Conservation (phyloP, 2,329 filamentous ascomycete species). For the Penicillium sp. region DNA sequence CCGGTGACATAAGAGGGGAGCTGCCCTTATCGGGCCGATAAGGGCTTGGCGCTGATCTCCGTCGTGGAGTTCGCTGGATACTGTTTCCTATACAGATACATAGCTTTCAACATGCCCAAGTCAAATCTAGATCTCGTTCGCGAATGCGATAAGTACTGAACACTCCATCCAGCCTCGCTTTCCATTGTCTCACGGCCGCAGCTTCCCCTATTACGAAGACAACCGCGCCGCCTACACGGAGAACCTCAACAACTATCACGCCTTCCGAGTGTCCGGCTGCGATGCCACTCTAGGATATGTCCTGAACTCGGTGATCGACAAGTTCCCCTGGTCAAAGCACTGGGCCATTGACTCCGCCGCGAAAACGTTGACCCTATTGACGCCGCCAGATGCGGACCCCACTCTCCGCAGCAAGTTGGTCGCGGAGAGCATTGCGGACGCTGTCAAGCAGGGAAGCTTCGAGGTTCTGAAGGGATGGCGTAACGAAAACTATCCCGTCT, state of each 20-base stretch:
- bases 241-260: constrained; percentile 56
- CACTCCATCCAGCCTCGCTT: not conserved
- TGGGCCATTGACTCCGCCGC: constrained; percentile 59
- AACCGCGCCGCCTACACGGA: constrained; percentile 57
- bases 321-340: constrained; percentile 50
- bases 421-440: constrained; percentile 60
- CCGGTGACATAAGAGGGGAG: constrained; percentile 23
- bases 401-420: constrained; percentile 60
- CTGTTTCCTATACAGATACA: not conserved
- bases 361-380: constrained; percentile 62
- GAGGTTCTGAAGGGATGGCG: constrained; percentile 75
- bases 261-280: constrained; percentile 66
- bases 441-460: constrained; percentile 71
- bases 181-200: constrained; percentile 36
- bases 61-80: not conserved
- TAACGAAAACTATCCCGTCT: constrained; percentile 76
- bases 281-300: constrained; percentile 63
- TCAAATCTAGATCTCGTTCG: constrained; percentile 56
- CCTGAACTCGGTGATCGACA: constrained; percentile 46
- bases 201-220: constrained; percentile 73
- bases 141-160: constrained; percentile 54
- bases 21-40: constrained; percentile 27
- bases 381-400: constrained; percentile 57
- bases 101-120: constrained; percentile 30
- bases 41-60: constrained; percentile 19